Percentiles rank a stretch among this genome's conserved stretches.
These are phyloP conservation scores for Hemileccinum rubropunctum DNA, from an alignment of 768 basidiomycete species.

Conservation along the genomic window DNA sequence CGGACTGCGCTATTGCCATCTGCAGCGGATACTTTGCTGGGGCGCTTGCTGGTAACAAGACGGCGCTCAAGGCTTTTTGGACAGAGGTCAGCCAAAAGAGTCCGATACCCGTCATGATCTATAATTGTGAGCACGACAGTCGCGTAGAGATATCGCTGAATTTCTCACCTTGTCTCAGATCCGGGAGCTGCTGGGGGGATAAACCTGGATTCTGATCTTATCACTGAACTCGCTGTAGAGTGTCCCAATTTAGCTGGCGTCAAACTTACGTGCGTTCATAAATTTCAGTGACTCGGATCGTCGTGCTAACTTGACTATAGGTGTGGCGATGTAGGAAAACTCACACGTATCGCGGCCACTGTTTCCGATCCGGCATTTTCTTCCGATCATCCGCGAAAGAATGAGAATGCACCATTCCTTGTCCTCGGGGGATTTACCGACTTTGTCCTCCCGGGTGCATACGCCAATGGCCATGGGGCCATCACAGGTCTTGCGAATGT, in stretches of 20 bases:
- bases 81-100: conserved; percentile 74
- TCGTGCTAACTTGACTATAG: conserved; percentile 35
- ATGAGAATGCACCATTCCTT: conserved; percentile 66
- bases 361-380: conserved; percentile 58
- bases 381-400: conserved; percentile 63
- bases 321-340: conserved; percentile 90
- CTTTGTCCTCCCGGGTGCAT: conserved; percentile 71
- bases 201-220: conserved; percentile 86
- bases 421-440: conserved; percentile 86
- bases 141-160: conserved; percentile 1
- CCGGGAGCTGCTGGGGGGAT: conserved; percentile 88
- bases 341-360: conserved; percentile 75
- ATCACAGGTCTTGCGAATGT: conserved; percentile 89
- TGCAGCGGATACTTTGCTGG: conserved; percentile 86
- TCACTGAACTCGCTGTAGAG: conserved; percentile 72
- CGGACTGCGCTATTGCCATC: conserved; percentile 85
- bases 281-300: not conserved
- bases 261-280: conserved; percentile 74
- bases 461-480: conserved; percentile 78
- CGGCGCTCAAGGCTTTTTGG: conserved; percentile 78
- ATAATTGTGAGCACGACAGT: conserved; percentile 62
- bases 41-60: conserved; percentile 54
- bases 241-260: conserved; percentile 81
- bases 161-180: conserved; percentile 41
- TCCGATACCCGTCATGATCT: conserved; percentile 84